A percentile compares a stretch with the other conserved stretches of the same genome.
phyloP scores from a whole-genome alignment of 1,139 yeast species.

The Sugiyamaella pinicola region DNA sequence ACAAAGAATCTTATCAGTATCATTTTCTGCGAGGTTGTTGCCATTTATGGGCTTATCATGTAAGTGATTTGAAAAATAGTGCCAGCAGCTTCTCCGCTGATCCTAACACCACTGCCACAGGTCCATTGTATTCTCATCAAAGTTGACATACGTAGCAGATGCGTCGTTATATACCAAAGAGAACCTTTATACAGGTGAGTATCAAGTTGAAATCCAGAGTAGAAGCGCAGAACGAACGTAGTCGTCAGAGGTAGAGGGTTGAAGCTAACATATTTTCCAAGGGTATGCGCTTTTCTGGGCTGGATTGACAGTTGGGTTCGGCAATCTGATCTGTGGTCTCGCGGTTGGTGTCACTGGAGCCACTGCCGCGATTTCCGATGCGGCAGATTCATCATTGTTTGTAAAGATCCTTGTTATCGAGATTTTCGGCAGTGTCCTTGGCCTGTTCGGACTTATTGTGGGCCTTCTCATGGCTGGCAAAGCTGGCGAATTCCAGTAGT shows the following conservation, averaged over 20 bases:
- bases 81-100: neutral
- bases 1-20: slow-evolving; percentile 95
- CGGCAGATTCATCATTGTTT: slow-evolving; percentile 92
- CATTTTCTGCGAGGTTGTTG: slow-evolving; percentile 99
- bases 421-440: slow-evolving; percentile 94
- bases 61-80: slow-evolving; percentile 14
- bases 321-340: slow-evolving; percentile 93
- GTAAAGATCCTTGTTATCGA: slow-evolving; percentile 96
- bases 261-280: neutral
- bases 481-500: slow-evolving; percentile 69
- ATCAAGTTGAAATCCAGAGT: too few relatives aligned
- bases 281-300: slow-evolving; percentile 94
- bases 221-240: too few relatives aligned
- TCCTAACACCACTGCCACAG: slow-evolving; percentile 14
- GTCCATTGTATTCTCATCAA: slow-evolving; percentile 93
- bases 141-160: slow-evolving; percentile 71
- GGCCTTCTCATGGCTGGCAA: slow-evolving; percentile 97
- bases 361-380: slow-evolving; percentile 97
- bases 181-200: slow-evolving; percentile 79
- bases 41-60: slow-evolving; percentile 96
- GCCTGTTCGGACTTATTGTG: slow-evolving; percentile 85
- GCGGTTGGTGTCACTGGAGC: slow-evolving; percentile 98
- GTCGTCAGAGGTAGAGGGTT: slow-evolving; percentile 1
- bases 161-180: slow-evolving; percentile 69
- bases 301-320: slow-evolving; percentile 90